Conservation (phyloP, 768 basidiomycete species). For the Suillus ampliporus region DNA sequence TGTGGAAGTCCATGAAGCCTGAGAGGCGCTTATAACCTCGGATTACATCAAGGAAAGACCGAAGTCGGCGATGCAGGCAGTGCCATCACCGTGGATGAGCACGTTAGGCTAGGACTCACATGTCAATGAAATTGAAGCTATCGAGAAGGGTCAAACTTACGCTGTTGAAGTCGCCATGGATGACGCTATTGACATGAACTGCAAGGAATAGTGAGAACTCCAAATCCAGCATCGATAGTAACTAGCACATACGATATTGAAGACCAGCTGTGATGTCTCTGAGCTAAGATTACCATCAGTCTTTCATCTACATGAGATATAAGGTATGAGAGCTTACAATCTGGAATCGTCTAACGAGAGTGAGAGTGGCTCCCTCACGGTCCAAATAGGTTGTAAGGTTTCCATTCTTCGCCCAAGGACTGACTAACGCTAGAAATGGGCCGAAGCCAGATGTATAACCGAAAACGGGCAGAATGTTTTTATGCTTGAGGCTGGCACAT, state of each 20-base stretch:
- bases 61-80: conserved; percentile 44
- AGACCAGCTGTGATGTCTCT: conserved; percentile 23
- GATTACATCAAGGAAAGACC: conserved; percentile 40
- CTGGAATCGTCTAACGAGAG: conserved; percentile 8
- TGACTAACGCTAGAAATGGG: conserved; percentile 38
- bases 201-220: neutral
- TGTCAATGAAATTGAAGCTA: neutral
- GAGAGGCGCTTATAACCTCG: conserved; percentile 26
- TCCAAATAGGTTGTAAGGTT: conserved; percentile 30
- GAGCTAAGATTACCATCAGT: neutral
- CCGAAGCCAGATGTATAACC: conserved; percentile 38
- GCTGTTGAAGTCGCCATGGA: conserved; percentile 55
- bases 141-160: conserved; percentile 25
- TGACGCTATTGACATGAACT: conserved; percentile 30
- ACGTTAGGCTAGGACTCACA: conserved; percentile 37
- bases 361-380: conserved; percentile 11
- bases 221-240: neutral
- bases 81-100: conserved; percentile 38
- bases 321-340: conserved; percentile 20
- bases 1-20: conserved; percentile 32
- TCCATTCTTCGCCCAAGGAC: conserved; percentile 42
- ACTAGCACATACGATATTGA: conserved; percentile 19
- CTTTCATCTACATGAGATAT: too few species aligned
- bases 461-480: conserved; percentile 33
- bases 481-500: conserved; percentile 34